Base-by-base conservation (phyloP, 148 eudicot genomes). In the Persicaria maculosa region DNA sequence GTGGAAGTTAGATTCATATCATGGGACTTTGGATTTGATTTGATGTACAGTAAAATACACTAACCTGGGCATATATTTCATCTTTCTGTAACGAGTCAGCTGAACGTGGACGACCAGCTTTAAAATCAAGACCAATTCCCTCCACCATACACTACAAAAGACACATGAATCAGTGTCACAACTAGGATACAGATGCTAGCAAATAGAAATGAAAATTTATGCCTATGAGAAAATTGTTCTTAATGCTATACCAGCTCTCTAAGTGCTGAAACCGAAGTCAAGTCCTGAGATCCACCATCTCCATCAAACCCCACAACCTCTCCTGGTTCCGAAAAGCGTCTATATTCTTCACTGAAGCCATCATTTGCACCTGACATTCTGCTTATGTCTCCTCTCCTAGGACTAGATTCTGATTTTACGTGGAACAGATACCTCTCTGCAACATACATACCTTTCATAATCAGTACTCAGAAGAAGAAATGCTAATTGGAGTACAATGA, bases 1-100 rank as follows among this genome's bases (percentile, higher is more conserved):
- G 17, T 5, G 54, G 77, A 48, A 46, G 46, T 22, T 43, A 40
- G 11, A 36, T 6, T 67, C 54, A 74, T 52, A 68, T 69, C 36
- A 46, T 25, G 59, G 20, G 40, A 15, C 45, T 74, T 64, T 6
- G 4, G 5, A 65, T 14, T 11, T 43, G 77, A 14, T 31, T 47
- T 45, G 44, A 50, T 36, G 6, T 9, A 58, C 50, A 53, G 61
- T 17, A n/a, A 62, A 43, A 7, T 31, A 46, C 36, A 46, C 43
- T 16, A 9, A 91, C 97, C 97, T 91, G 88, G n/a, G 85, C 95
- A 81, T 83, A 80, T 77, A 90, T 76, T 86, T 91, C 97, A 77
- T 85, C 88, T 77, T 80, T 84, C 79, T 82, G 87, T 55, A 50
- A 72, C 36, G 80, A 75, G 81, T 77, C 81, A 69, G 84, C 84